Conservation (phyloP, 306 rosid genomes). For the Quercus cerris region DNA sequence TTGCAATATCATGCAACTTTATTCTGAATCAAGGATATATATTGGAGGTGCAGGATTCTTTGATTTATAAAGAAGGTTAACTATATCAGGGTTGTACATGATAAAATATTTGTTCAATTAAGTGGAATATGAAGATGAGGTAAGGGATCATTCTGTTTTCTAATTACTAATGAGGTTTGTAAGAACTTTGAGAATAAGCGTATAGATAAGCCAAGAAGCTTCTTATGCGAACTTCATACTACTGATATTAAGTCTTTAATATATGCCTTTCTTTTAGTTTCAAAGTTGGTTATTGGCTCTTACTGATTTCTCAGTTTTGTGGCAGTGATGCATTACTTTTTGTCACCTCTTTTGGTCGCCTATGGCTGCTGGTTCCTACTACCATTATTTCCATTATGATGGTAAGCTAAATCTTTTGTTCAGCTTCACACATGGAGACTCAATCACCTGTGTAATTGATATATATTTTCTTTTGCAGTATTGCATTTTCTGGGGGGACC, state of each 20-base stretch:
- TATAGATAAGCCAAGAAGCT: too few species aligned
- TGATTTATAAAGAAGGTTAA: background rate
- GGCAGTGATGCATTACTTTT: constrained; percentile 92
- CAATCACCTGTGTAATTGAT: too few species aligned
- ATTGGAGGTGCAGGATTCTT: background rate
- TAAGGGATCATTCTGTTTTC: background rate
- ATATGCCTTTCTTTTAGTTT: constrained; percentile 1
- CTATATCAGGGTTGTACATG: background rate
- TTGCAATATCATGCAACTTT: background rate
- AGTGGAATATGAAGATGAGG: background rate
- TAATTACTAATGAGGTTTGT: background rate
- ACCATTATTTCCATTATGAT: constrained; percentile 93
- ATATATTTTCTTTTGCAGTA: too few species aligned
- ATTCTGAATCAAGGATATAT: background rate
- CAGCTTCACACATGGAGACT: background rate
- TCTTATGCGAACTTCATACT: too few species aligned
- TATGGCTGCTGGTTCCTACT: constrained; percentile 93
- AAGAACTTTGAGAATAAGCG: background rate
- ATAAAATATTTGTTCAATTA: background rate
- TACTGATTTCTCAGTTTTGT: constrained; percentile 36
- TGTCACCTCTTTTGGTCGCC: constrained; percentile 86
- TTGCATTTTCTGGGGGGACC: too few species aligned
- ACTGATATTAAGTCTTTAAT: background rate
- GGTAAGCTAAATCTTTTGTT: constrained; percentile 44
- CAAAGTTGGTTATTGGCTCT: constrained; percentile 11